Conservation (phyloP, 208 protist genomes). For the Wallacemonas sp. region DNA sequence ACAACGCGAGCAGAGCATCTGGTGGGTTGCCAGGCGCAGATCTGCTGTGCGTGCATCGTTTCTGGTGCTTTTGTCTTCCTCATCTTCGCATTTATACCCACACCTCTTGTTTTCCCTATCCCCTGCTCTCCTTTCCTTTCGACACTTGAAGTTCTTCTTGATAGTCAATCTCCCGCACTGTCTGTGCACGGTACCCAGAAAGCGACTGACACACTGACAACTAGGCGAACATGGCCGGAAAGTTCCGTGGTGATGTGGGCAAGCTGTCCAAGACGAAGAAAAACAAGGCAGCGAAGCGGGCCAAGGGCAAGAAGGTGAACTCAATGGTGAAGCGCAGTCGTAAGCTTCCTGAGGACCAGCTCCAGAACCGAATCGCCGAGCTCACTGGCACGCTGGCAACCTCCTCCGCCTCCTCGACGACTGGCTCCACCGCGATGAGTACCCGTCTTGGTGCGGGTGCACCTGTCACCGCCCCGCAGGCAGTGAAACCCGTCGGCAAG, state of each 20-base stretch:
- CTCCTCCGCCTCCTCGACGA: background rate
- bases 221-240: conserved; percentile 58
- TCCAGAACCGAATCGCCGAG: conserved; percentile 71
- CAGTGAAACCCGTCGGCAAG: conserved; percentile 53
- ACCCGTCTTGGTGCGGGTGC: background rate
- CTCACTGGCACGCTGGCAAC: conserved; percentile 30
- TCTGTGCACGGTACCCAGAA: background rate
- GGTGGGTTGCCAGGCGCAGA: too few relatives aligned
- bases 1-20: too few relatives aligned
- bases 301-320: conserved; percentile 53
- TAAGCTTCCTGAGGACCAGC: conserved; percentile 49
- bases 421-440: conserved; percentile 1
- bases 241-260: conserved; percentile 75
- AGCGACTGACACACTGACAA: conserved; percentile 2
- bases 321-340: conserved; percentile 76
- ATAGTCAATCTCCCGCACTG: background rate
- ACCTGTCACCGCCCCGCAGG: background rate
- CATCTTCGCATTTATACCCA: too few relatives aligned
- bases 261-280: conserved; percentile 67
- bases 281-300: conserved; percentile 42
- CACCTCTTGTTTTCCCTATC: too few relatives aligned
- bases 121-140: too few relatives aligned
- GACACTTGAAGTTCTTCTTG: too few relatives aligned
- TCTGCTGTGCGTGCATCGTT: too few relatives aligned
- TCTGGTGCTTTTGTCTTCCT: too few relatives aligned